Conservation (phyloP, 2,329 filamentous ascomycete species). For the Sporothrix phasma region DNA sequence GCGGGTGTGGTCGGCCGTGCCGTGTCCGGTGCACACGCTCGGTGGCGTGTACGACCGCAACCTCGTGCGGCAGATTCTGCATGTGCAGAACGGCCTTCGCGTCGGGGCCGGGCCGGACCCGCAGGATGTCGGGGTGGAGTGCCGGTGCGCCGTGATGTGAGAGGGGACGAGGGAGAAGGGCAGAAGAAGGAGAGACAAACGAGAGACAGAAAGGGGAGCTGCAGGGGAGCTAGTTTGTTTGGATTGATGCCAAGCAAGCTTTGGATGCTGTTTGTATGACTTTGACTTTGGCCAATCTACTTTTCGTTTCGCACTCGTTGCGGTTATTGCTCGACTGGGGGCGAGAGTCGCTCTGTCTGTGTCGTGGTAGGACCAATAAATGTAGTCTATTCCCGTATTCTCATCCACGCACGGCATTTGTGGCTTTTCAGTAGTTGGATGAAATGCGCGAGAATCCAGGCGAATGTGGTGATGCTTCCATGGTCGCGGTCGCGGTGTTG, state of each 20-base stretch:
- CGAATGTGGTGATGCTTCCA: background rate
- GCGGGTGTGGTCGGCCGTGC: conserved; percentile 21
- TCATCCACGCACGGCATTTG: too few relatives aligned
- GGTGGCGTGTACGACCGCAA: conserved; percentile 38
- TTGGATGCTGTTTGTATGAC: too few relatives aligned
- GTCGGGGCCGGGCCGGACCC: conserved; percentile 37
- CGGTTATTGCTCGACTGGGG: too few relatives aligned
- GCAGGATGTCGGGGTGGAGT: conserved; percentile 30
- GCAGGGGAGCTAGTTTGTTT: too few relatives aligned
- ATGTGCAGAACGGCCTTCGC: conserved; percentile 35
- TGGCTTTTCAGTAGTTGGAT: background rate
- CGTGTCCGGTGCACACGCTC: conserved; percentile 35
- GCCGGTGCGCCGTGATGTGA: conserved; percentile 31
- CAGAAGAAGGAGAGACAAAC: background rate
- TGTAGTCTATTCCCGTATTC: too few relatives aligned
- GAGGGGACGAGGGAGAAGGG: background rate
- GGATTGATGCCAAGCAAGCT: too few relatives aligned
- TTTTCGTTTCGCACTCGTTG: too few relatives aligned
- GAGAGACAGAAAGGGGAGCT: too few relatives aligned
- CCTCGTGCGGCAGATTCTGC: conserved; percentile 35
- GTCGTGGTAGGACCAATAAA: too few relatives aligned
- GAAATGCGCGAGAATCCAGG: background rate
- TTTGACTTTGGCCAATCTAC: too few relatives aligned
- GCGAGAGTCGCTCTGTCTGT: too few relatives aligned
- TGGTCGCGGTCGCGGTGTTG: background rate